Evolutionary conservation across 116 monocot genomes (phyloP).

Genomic region (Iris pallida): DNA sequence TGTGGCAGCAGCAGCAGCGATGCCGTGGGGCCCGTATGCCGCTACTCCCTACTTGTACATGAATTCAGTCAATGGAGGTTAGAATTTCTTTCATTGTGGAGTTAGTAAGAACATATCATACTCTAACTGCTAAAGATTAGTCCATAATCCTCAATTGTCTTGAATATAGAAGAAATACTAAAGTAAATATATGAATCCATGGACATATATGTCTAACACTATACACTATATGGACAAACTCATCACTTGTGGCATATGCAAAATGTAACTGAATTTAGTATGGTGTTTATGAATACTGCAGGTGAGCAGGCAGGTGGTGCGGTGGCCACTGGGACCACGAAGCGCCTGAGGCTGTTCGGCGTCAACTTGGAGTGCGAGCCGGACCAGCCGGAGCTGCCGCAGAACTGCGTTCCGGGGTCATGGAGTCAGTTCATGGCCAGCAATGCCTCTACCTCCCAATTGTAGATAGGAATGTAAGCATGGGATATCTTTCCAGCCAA

Average conservation of each 20-base stretch:
- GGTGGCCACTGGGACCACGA: conserved; percentile 7
- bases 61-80: conserved; percentile 4
- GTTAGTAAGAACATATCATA: no score
- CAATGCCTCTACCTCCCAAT: conserved; percentile 4
- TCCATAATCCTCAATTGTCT: no score
- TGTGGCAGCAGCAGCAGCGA: neutral
- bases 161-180: no score
- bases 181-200: no score
- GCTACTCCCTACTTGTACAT: conserved; percentile 4
- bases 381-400: neutral
- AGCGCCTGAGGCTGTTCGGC: conserved; percentile 58
- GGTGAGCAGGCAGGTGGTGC: neutral
- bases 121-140: no score
- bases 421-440: conserved; percentile 1
- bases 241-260: no score
- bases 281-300: neutral
- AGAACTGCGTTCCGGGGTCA: neutral
- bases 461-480: neutral
- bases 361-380: conserved; percentile 53
- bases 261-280: no score
- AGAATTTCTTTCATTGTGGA: neutral
- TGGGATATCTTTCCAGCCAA: no score
- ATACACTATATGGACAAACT: no score
- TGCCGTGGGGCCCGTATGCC: conserved; percentile 1
- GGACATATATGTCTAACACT: no score